Base-by-base conservation (phyloP, 2,329 filamentous ascomycete species). In the Penicillium digitatum region DNA sequence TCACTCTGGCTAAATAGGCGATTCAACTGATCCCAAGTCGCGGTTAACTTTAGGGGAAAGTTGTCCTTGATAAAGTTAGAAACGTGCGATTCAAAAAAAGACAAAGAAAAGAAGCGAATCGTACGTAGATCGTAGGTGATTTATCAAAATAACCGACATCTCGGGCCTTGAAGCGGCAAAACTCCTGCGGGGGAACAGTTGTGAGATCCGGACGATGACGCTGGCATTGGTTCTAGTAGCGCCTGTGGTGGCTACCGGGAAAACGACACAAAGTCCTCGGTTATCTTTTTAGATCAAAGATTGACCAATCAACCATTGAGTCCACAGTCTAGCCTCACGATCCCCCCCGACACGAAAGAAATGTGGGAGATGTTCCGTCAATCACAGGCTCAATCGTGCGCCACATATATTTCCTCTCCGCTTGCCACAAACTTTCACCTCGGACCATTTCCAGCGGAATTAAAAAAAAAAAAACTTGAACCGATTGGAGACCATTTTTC, bases 131-230 rank as follows among this genome's bases (percentile, higher is more conserved):
- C 32, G 8, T 16, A 26, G 8, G 10, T 1, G 12, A n/a, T 26
- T 32, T 26, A 42, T 32, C 11, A 11, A 50, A 38, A 29, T 43
- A 24, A 45, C 34, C 27, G 48, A 43, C 48, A 22, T 38, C 46
- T 45, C 47, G 18, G 22, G 20, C 26, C 63, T 63, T 16, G 48
- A 71, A 65, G 52, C 40, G 67, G 69, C 22, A 71, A 68, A 67
- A 62, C 60, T 67, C 68, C 69, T 66, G 68, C 63, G 69, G 66
- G 62, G 66, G 50, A 39, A 5, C 8, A 45, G n/a, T 55, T 52
- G 42, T 56, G 58, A 54, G 5, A 32, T 16, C 53, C 44, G 10
- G 40, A 16, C 40, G 26, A 22, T 22, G 34, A 20, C 26, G 14
- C 18, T 18, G 16, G 31, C 39, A 16, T 31, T 22, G 11, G 12